A percentile compares a stretch with the other conserved stretches of the same genome.
Evolutionary conservation across 345 rosid species (phyloP).

Genomic region (Brassica incana): DNA sequence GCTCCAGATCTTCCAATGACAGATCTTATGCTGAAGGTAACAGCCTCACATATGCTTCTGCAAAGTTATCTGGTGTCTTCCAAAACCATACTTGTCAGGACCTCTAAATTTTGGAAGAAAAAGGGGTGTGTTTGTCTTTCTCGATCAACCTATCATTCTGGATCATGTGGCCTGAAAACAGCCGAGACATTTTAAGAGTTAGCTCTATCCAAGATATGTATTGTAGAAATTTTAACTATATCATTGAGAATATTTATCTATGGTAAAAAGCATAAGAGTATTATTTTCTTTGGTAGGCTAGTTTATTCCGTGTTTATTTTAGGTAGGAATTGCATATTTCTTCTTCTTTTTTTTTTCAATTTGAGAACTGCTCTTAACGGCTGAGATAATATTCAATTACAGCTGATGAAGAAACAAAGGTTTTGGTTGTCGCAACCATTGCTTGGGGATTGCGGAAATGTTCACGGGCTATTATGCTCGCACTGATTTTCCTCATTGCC

Average conservation of each 20-base stretch:
- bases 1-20: conserved; percentile 54
- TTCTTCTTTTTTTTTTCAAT: conserved; percentile 4
- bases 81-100: conserved; percentile 5
- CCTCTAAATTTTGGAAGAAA: conserved; percentile 1
- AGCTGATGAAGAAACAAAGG: conserved; percentile 82
- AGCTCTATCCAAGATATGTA: conserved; percentile 20
- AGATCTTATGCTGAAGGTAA: conserved; percentile 69
- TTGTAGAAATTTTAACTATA: not conserved
- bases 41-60: conserved; percentile 26
- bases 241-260: not conserved
- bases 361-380: conserved; percentile 23
- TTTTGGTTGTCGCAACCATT: conserved; percentile 84
- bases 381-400: conserved; percentile 38
- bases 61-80: conserved; percentile 17
- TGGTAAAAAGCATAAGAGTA: conserved; percentile 7
- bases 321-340: conserved; percentile 10
- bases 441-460: conserved; percentile 98
- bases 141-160: conserved; percentile 17
- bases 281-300: conserved; percentile 9
- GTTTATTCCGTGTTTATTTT: conserved; percentile 7
- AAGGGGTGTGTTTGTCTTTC: conserved; percentile 4
- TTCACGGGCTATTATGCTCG: conserved; percentile 79
- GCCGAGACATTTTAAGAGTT: not conserved
- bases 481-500: conserved; percentile 82
- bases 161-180: conserved; percentile 23